These are phyloP conservation scores for Cyclostephanos invisitatus DNA, from an alignment of 108 stramenopile genomes.

Conservation along the genomic window DNA sequence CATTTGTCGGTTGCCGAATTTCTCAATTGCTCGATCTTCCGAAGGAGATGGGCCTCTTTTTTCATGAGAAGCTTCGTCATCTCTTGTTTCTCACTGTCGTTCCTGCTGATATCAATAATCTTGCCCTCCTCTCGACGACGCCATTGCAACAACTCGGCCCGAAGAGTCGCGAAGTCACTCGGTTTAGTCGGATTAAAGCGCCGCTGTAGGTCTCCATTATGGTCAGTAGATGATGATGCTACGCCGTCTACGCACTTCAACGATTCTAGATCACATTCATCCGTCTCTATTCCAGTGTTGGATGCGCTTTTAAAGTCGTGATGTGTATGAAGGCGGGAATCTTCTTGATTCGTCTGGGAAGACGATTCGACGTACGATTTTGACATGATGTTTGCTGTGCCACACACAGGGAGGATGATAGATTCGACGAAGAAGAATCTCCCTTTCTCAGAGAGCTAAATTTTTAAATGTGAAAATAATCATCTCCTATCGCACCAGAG, in stretches of 20 bases:
- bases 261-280: neutral
- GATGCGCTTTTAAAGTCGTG: neutral
- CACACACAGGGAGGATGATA: no score
- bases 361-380: conserved; percentile 19
- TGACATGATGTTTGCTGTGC: conserved; percentile 2
- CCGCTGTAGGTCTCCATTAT: conserved; percentile 20
- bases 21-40: conserved; percentile 32
- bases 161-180: conserved; percentile 33
- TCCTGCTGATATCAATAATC: conserved; percentile 17
- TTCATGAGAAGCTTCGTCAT: conserved; percentile 14
- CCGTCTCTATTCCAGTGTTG: conserved; percentile 11
- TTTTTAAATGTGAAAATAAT: neutral
- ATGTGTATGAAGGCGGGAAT: conserved; percentile 6
- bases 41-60: conserved; percentile 29
- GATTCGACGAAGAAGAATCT: neutral
- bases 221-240: conserved; percentile 8
- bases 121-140: conserved; percentile 36
- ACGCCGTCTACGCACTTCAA: neutral
- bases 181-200: conserved; percentile 30
- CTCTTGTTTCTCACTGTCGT: conserved; percentile 19
- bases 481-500: no score
- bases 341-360: conserved; percentile 12
- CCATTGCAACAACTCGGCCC: conserved; percentile 36
- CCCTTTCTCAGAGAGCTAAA: neutral
- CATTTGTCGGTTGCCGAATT: conserved; percentile 12